Evolutionary conservation across 73 alveolate species (phyloP).

Genomic region (Tetrahymena thermophila): DNA sequence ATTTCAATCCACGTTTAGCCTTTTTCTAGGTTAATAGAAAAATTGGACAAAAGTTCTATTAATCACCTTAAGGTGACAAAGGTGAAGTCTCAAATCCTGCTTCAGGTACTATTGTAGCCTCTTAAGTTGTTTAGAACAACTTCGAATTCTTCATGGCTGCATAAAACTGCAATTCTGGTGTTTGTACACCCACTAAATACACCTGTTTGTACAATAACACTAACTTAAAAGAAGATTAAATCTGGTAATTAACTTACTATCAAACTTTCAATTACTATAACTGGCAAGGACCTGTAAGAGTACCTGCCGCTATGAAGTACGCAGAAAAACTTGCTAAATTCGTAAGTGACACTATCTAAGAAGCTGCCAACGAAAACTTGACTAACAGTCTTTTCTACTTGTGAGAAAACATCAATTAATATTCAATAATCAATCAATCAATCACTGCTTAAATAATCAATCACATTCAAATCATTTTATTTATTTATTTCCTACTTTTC

Average conservation of each 20-base stretch:
- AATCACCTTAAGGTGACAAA: slow-evolving; percentile 18
- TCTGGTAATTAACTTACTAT: slow-evolving; percentile 70
- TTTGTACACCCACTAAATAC: slow-evolving; percentile 76
- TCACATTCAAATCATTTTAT: no score
- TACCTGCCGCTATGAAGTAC: slow-evolving; percentile 83
- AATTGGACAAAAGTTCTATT: slow-evolving; percentile 55
- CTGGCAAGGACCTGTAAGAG: slow-evolving; percentile 72
- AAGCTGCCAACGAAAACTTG: not conserved
- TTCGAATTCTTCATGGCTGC: slow-evolving; percentile 74
- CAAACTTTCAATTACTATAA: slow-evolving; percentile 75
- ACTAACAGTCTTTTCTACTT: not conserved
- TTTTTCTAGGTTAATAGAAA: slow-evolving; percentile 54
- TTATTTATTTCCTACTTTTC: no score
- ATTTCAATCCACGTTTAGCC: slow-evolving; percentile 4
- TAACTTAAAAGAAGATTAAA: slow-evolving; percentile 21
- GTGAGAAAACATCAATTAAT: no score
- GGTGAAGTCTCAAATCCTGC: slow-evolving; percentile 42
- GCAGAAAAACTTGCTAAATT: slow-evolving; percentile 64
- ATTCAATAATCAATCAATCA: no score
- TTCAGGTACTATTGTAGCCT: slow-evolving; percentile 76
- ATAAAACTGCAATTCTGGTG: slow-evolving; percentile 61
- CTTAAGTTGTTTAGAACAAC: slow-evolving; percentile 44
- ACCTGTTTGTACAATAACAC: slow-evolving; percentile 63
- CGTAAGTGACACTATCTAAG: slow-evolving; percentile 51
- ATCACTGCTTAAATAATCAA: no score